Base-by-base conservation (phyloP, 1,139 yeast species). In the Pichia sp. region DNA sequence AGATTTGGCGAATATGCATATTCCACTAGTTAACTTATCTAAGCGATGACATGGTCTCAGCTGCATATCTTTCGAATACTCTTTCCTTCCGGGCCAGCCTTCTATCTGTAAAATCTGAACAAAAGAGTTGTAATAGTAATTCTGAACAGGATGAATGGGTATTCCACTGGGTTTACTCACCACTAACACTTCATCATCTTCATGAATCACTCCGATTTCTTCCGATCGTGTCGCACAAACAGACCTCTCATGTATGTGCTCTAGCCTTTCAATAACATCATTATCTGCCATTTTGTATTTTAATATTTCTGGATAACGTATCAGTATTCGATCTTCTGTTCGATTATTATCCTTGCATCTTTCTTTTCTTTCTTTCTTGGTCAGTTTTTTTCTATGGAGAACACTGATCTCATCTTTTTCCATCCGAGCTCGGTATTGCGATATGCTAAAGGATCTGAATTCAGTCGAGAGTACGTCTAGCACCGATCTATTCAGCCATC, bases 81-180 rank as follows among this genome's bases (percentile, higher is more conserved):
- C 41, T 7, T 48, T 27, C 12, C 46, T 27, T n/a, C 53, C 53
- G n/a, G 27, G 40, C 57, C 57, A 56, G 1, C 57, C 60, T 50
- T 80, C 80, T 24, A 66, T 61, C 58, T 79, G 77, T 53, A 85
- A 60, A 0, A 85, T 73, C 65, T 85, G 89, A 0, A 85, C 79
- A 27, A 87, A 65, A 0, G 89, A 75, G 63, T 88, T 86, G 61
- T 75, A 77, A 58, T 72, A 71, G 64, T 81, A 87, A 54, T 78
- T 78, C 4, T 90, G 89, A 0, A 88, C 81, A 0, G 96, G 95
- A 68, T 88, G 96, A 1, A 88, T 84, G 0, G 95, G 95, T 0
- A 87, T 73, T 0, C 95, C 95, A 9, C 81, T 73, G 0, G 95
- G 95, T 64, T 88, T 88, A 66, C 85, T 76, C 2, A 87, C 75